Conservation (phyloP, 2,329 filamentous ascomycete species). For the Cladosporium velox region DNA sequence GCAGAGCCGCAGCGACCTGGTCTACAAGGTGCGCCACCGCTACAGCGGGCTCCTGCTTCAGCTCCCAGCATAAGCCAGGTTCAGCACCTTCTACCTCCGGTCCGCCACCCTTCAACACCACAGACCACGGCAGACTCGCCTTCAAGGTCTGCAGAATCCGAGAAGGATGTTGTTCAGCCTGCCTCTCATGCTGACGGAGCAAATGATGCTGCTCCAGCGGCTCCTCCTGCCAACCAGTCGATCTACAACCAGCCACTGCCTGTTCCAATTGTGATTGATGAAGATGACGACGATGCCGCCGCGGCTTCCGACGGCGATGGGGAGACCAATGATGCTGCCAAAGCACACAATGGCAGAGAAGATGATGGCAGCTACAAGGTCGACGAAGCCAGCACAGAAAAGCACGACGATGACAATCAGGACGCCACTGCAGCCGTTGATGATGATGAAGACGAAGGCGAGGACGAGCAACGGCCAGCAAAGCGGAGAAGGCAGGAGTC, state of each 20-base stretch:
- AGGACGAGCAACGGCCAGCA: background rate
- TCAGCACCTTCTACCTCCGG: background rate
- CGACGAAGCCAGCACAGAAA: background rate
- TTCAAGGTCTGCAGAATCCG: background rate
- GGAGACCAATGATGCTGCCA: too few species aligned
- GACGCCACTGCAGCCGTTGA: background rate
- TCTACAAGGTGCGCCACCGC: background rate
- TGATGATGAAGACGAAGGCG: background rate
- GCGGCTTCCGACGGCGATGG: background rate
- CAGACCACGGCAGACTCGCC: background rate
- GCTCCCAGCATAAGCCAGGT: background rate
- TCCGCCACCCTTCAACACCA: background rate
- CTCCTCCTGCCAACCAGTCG: background rate
- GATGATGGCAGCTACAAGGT: background rate
- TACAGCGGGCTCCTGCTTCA: background rate
- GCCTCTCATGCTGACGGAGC: background rate
- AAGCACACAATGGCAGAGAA: background rate
- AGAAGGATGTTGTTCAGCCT: too few species aligned
- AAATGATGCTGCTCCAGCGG: background rate
- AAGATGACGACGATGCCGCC: background rate
- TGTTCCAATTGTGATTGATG: background rate
- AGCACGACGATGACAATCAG: background rate
- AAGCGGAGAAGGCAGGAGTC: conserved; percentile 2
- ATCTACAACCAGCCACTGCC: conserved; percentile 1
- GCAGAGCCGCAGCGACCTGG: background rate